Evolutionary conservation across 371 early-diverging fungal genomes (phyloP).

Genomic region (Apophysomyces ossiformis): DNA sequence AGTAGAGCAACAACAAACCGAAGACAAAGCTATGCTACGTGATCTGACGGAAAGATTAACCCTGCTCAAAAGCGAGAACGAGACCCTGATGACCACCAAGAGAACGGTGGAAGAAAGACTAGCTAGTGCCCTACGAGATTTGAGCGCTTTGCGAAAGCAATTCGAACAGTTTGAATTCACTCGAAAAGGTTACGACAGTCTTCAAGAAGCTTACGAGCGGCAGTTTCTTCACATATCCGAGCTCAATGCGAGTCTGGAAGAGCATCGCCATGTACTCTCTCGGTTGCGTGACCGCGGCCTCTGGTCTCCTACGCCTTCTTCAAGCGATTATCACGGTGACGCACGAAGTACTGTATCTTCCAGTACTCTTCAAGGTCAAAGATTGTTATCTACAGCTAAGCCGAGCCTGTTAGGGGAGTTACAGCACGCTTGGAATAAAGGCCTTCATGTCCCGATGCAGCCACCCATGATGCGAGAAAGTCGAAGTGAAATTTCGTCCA

Average conservation of each 20-base stretch:
- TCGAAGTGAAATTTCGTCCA: neutral
- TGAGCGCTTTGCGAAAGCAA: conserved; percentile 26
- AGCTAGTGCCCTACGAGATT: conserved; percentile 20
- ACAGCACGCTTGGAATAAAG: conserved; percentile 27
- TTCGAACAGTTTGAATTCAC: conserved; percentile 35
- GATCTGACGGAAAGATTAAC: conserved; percentile 40
- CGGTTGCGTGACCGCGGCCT: conserved; percentile 23
- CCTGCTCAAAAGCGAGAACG: conserved; percentile 47
- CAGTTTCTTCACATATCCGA: conserved; percentile 36
- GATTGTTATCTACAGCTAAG: conserved; percentile 15
- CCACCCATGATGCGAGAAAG: conserved; percentile 7
- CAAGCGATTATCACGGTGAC: conserved; percentile 21
- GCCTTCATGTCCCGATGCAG: neutral
- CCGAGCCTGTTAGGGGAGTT: conserved; percentile 23
- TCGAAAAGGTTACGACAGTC: conserved; percentile 22
- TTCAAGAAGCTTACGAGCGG: conserved; percentile 33
- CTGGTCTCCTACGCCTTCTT: conserved; percentile 13
- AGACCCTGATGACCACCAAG: conserved; percentile 36
- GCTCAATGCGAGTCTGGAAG: conserved; percentile 40
- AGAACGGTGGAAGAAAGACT: conserved; percentile 34
- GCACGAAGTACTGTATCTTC: conserved; percentile 8
- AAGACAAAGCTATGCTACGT: conserved; percentile 26
- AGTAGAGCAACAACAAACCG: conserved; percentile 21
- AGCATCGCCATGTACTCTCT: conserved; percentile 31
- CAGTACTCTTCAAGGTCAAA: neutral